phyloP scores from a whole-genome alignment of 1,284 basidiomycete genomes.

The Cryptococcus sp. region DNA sequence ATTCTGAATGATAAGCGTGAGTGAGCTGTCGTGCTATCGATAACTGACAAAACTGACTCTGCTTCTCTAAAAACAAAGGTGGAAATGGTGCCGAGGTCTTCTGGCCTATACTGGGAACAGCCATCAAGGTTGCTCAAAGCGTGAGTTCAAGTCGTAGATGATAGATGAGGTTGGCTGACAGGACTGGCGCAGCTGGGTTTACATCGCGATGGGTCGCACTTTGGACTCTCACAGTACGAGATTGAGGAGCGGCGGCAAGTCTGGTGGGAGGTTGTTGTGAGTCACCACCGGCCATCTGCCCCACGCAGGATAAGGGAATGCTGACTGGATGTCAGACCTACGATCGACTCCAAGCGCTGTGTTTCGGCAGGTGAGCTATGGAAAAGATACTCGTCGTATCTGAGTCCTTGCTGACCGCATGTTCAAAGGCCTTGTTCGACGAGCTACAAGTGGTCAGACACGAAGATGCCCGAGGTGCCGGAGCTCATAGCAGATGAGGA shows the following conservation, averaged over 20 bases:
- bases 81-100: constrained; percentile 47
- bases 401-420: constrained; percentile 1
- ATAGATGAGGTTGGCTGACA: constrained; percentile 2
- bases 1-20: constrained; percentile 45
- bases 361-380: constrained; percentile 36
- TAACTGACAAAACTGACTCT: not conserved
- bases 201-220: constrained; percentile 45
- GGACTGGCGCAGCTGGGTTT: constrained; percentile 35
- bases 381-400: not conserved
- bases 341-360: constrained; percentile 46
- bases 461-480: constrained; percentile 34
- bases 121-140: constrained; percentile 40
- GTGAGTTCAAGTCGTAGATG: constrained; percentile 19
- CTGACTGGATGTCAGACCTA: constrained; percentile 27
- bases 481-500: constrained; percentile 31
- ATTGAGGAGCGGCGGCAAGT: constrained; percentile 44
- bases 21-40: constrained; percentile 2
- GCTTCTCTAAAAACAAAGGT: constrained; percentile 11
- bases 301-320: not conserved
- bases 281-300: not conserved
- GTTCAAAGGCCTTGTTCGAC: constrained; percentile 33
- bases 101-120: constrained; percentile 49
- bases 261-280: constrained; percentile 47
- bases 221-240: constrained; percentile 43
- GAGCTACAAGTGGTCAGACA: constrained; percentile 37